Evolutionary conservation across 1,139 yeast genomes (phyloP), one percentile per base, ranked within the genome.

Genomic region (Scheffersomyces stambukii): DNA sequence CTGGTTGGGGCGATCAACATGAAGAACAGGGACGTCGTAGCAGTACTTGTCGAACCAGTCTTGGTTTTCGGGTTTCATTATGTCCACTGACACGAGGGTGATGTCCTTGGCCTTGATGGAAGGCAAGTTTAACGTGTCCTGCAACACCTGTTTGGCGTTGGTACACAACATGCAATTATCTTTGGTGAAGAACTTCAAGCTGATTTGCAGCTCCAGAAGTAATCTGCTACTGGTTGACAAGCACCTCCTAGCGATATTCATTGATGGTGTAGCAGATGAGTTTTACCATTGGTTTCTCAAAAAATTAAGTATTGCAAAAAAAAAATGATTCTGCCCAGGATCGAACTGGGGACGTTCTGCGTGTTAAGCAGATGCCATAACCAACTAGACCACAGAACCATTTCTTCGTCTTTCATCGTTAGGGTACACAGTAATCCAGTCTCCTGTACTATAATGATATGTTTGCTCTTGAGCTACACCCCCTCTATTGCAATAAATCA

Each of bases 271-370:
- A 8, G 11, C 10, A 11, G 20, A 9, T 6, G 18, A 16, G 18
- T 6, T 16, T 8, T 16, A 6, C 8, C 8, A 16, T 8, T 6
- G 8, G 18, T 6, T 6, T 6, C 8, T 16, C 3, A 18, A 18
- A 18, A 18, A 9, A 18, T 5, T 5, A 2, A 9, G 20, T 7
- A 6, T 16, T 16, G 18, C 18, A 38, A 36, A 43, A 50, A 54
- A 52, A 41, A 41, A 52, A 50, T 86, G 95, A 83, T 82, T 83
- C 77, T 81, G 86, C 95, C 95, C 96, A 85, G 96, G 95, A 82
- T 86, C 95, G 96, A 86, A 86, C 96, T 84, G 95, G 95, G 95
- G 95, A 86, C 95, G 89, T 84, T 82, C 89, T 82, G 95, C 95
- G 95, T 85, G 95, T 85, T 84, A 85, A 83, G 95, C 95, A 84